phyloP scores from a whole-genome alignment of 257 asterid species.

The Lycium barbarum region DNA sequence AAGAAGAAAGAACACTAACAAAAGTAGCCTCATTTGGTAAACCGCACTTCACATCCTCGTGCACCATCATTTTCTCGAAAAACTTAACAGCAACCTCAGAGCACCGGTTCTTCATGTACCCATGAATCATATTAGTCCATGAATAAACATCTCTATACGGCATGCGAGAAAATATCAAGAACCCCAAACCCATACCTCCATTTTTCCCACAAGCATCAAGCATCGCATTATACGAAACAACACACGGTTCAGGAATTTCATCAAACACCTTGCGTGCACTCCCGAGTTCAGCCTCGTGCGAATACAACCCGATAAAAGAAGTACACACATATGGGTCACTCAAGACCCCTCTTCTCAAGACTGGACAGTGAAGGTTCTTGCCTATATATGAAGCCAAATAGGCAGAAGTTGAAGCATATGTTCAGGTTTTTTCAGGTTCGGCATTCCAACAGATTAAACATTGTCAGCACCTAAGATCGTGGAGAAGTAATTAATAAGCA shows the following conservation, averaged over 20 bases:
- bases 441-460: background rate
- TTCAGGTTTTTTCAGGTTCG: slow-evolving; percentile 39
- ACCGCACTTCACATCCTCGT: too few species aligned
- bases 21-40: too few species aligned
- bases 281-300: slow-evolving; percentile 27
- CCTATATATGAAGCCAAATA: slow-evolving; percentile 41
- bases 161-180: too few species aligned
- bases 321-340: slow-evolving; percentile 76
- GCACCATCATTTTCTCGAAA: slow-evolving; percentile 36
- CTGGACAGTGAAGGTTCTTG: slow-evolving; percentile 61
- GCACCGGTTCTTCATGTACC: slow-evolving; percentile 52
- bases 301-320: slow-evolving; percentile 61
- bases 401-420: slow-evolving; percentile 58
- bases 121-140: slow-evolving; percentile 81
- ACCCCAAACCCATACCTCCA: too few species aligned
- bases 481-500: too few species aligned
- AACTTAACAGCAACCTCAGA: slow-evolving; percentile 56
- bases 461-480: slow-evolving; percentile 6
- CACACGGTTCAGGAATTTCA: too few species aligned
- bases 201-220: too few species aligned
- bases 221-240: too few species aligned
- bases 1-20: too few species aligned
- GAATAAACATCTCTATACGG: slow-evolving; percentile 39
- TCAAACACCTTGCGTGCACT: too few species aligned
- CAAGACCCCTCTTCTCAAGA: slow-evolving; percentile 66